These are phyloP conservation scores for Gleditsia sinensis DNA, from an alignment of 306 rosid species.

Conservation along the genomic window DNA sequence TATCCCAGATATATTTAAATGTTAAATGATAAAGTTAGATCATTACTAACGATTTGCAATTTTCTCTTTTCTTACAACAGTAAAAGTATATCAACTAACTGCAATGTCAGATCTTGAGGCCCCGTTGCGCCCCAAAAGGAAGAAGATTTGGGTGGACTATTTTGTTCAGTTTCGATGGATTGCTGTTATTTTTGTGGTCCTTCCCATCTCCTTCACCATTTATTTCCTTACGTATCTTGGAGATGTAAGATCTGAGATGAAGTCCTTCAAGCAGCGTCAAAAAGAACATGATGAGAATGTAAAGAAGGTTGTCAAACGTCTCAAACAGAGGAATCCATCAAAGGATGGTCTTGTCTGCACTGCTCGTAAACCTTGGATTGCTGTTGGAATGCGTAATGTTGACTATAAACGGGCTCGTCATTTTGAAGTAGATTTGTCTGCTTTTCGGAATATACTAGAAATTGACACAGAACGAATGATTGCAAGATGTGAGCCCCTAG, in stretches of 20 bases:
- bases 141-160: slow-evolving; percentile 82
- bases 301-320: slow-evolving; percentile 79
- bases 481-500: slow-evolving; percentile 93
- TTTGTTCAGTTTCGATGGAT: slow-evolving; percentile 89
- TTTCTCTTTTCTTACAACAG: slow-evolving; percentile 13
- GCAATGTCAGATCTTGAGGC: slow-evolving; percentile 86
- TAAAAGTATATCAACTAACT: not conserved
- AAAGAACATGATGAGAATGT: slow-evolving; percentile 93
- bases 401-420: slow-evolving; percentile 98
- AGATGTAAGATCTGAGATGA: slow-evolving; percentile 83
- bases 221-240: slow-evolving; percentile 91
- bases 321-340: slow-evolving; percentile 78
- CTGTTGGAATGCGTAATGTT: slow-evolving; percentile 97
- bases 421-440: slow-evolving; percentile 89
- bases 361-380: slow-evolving; percentile 95
- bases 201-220: slow-evolving; percentile 81
- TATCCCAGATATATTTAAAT: not conserved
- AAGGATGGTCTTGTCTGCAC: slow-evolving; percentile 98
- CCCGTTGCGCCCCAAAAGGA: slow-evolving; percentile 92
- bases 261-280: slow-evolving; percentile 84
- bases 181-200: slow-evolving; percentile 86
- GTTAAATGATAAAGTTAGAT: not conserved
- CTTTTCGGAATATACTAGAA: slow-evolving; percentile 78
- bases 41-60: not conserved
- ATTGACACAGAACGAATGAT: slow-evolving; percentile 74